Evolutionary conservation across 441 rosid genomes (phyloP), one percentile per base, ranked within the genome.

Genomic region (Raphanus hybrid): DNA sequence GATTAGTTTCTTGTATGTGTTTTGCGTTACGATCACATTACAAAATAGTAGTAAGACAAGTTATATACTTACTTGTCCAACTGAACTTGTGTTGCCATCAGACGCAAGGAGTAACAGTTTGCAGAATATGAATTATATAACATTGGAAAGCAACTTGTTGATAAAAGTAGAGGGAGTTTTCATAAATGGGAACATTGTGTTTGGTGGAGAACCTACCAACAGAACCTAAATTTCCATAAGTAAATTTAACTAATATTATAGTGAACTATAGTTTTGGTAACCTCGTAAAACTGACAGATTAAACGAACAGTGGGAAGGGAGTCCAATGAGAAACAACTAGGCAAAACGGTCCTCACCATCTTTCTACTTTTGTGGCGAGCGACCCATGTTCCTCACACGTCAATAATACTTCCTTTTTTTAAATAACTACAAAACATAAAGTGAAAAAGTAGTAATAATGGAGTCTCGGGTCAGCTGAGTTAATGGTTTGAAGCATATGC

Each of bases 401-500:
- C 69, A 20, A 71, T 66, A 34, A 23, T 23, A 23, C 26, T 23
- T 23, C 26, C 23, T 23, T 23, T 23, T 23, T 23, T 23, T 1
- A 23, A 23, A 23, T 23, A 23, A 23, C 26, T 23, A 29, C 14
- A 15, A 45, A 26, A 15, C n/a, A 50, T 5, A 52, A 26, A 26
- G 55, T 59, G 26, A 65, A 18, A 75, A 75, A 3, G 80, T 41
- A 10, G 20, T 20, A 45, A 57, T 64, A 77, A 71, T 77, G 80
- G 67, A 5, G 70, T 37, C 67, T 64, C 75, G 57, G 66, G 75
- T 77, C 80, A 70, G 75, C 75, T 70, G 15, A 69, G 62, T 64
- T 76, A 77, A 77, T 77, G 76, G 80, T 58, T 66, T 8, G 61
- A 59, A 78, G 81, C 76, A 78, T 78, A 78, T 78, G 77, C 81